Evolutionary conservation across 2,329 filamentous ascomycete species (phyloP), one percentile per base, ranked within the genome.

Genomic region (Fusarium sp.): DNA sequence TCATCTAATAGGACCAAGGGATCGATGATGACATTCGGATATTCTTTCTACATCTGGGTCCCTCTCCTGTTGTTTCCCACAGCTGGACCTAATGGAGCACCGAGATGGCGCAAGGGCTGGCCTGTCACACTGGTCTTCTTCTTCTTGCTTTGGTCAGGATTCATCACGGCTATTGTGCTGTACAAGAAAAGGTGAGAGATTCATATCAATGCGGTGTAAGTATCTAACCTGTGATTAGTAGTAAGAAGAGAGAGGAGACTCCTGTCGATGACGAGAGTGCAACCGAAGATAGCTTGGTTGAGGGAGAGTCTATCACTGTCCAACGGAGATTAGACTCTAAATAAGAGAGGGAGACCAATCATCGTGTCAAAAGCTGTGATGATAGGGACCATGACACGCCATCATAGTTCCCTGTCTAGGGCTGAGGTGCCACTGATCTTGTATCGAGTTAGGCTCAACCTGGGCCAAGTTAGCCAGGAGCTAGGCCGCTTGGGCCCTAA

Each of bases 81-180:
- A 40, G 64, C 64, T 47, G 58, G 58, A 14, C 45, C 58, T 2
- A 22, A 50, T 16, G 57, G 57, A 27, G 64, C 64, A 16, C 64
- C 64, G 5, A 62, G 58, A 54, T 66, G 64, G 64, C 58, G 64
- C 11, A 66, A 66, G 22, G 64, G 64, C 16, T 66, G 62, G 62
- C 62, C 62, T 0, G 62, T 64, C 2, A 64, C 62, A 5, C 31
- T 64, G 4, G 62, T 64, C 1, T 64, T 64, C 20, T 64, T 58
- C 54, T 64, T 64, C 18, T n/a, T 64, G 20, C 52, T 64, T 6
- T 64, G 62, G 62, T 22, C 62, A 6, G 62, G 62, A 1, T 64
- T 64, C 20, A 50, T 62, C 10, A 62, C 59, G 16, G 59, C 59
- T 1, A 29, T 62, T 14, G 42, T 62, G 13, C 22, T 62, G 7